Percentiles rank a stretch among this genome's conserved stretches.
Evolutionary conservation across 345 rosid species (phyloP).

Genomic region (Cardamine resedifolia): DNA sequence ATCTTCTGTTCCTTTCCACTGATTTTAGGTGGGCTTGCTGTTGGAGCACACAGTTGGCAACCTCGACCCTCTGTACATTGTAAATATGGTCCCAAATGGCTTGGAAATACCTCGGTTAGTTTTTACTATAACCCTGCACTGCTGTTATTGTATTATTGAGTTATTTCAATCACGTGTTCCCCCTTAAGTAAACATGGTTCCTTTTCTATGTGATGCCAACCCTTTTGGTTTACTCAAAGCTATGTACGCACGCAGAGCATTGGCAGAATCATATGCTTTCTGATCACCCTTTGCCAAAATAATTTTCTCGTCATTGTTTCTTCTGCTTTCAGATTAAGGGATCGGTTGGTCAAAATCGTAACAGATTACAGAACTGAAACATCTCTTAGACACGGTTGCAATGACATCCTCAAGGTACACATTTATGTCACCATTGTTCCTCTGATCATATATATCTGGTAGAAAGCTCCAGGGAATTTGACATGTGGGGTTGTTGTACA

Average conservation of each 20-base stretch:
- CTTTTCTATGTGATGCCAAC: constrained; percentile 9
- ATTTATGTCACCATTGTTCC: neutral
- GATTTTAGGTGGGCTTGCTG: constrained; percentile 83
- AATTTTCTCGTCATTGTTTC: neutral
- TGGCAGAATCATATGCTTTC: neutral
- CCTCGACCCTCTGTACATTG: constrained; percentile 95
- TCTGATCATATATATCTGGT: constrained; percentile 3
- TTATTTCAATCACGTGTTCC: neutral
- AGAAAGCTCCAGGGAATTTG: constrained; percentile 5
- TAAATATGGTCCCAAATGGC: constrained; percentile 97
- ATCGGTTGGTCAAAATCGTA: constrained; percentile 84
- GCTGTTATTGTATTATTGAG: neutral
- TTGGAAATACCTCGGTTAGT: constrained; percentile 98
- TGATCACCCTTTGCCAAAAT: neutral
- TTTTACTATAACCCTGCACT: neutral
- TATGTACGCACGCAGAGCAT: neutral
- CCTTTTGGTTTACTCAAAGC: constrained; percentile 8
- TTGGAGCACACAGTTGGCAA: constrained; percentile 99
- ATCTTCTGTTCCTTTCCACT: constrained; percentile 18
- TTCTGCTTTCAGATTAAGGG: constrained; percentile 72
- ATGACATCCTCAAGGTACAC: constrained; percentile 88
- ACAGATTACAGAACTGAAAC: constrained; percentile 99
- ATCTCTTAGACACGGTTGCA: constrained; percentile 96
- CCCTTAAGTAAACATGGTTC: neutral
- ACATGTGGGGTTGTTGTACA: constrained; percentile 39